Base-by-base conservation (phyloP, 495 filamentous ascomycete genomes). In the Neurospora tetraspora region DNA sequence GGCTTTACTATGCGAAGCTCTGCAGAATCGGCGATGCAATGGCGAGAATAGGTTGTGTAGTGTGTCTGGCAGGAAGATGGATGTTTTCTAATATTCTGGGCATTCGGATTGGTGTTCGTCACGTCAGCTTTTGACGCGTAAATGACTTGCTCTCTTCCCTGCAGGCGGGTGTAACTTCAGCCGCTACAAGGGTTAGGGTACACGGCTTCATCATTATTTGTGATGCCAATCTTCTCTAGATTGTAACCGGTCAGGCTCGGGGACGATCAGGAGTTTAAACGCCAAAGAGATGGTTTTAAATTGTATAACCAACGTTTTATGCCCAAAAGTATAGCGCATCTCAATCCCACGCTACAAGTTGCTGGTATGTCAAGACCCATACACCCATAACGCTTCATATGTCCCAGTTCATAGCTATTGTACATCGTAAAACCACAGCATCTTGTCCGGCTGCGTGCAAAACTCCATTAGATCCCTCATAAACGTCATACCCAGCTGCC, bases 41-140 rank as follows among this genome's bases (percentile, higher is more conserved):
- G 27, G 27, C 14, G 53, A 31, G 2, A 1, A 27, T 53, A 14
- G 2, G 1, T 12, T 27, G 45, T 7, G 20, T 53, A 53, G 4
- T 47, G n/a, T 27, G 23, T 59, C 23, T 59, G 23, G 23, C 23
- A 8, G 23, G 5, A 59, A 59, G 23, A 2, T 14, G 23, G 16
- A 59, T 59, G 11, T 16, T 53, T 70, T 14, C 45, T 36, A 34
- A 34, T 65, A 14, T 71, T 45, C 53, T 65, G 43, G 34, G 23
- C 69, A 23, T 53, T n/a, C 2, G 43, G 38, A 68, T 71, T 71
- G 70, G 42, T n/a, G 23, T 71, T 38, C 53, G 43, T 65, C n/a
- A 71, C 70, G 70, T 71, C 45, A 71, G 43, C 43, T 68, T 39
- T 39, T 10, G 70, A 61, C 53, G 53, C 53, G 53, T 61, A 18